A percentile compares a stretch with the other conserved stretches of the same genome.
Evolutionary conservation across 2,329 filamentous ascomycete genomes (phyloP).

Genomic region (Leptographium radiaticola): DNA sequence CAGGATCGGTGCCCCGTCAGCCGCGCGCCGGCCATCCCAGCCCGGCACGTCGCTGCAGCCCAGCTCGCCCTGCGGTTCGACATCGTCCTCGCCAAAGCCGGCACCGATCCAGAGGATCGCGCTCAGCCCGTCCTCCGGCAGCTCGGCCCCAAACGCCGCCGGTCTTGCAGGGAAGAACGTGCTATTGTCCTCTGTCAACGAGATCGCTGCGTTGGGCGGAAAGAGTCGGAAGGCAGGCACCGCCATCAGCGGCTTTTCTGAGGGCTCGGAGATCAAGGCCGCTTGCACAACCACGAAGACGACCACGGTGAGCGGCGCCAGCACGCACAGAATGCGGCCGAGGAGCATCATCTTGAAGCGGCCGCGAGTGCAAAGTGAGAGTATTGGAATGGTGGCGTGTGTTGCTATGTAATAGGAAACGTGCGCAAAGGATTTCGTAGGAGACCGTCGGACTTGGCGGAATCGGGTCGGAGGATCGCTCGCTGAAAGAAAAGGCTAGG

Average conservation of each 20-base stretch:
- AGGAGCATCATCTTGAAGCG: neutral
- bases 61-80: conserved; percentile 66
- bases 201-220: conserved; percentile 89
- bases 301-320: conserved; percentile 2
- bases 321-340: conserved; percentile 3
- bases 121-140: conserved; percentile 66
- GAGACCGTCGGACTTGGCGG: too few relatives aligned
- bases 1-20: conserved; percentile 21
- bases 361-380: too few relatives aligned
- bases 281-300: conserved; percentile 4
- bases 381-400: too few relatives aligned
- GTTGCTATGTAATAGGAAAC: too few relatives aligned
- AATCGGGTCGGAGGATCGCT: too few relatives aligned
- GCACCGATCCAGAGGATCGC: conserved; percentile 89
- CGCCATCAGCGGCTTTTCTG: neutral
- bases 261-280: neutral
- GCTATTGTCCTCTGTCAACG: conserved; percentile 92
- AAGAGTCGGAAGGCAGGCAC: conserved; percentile 58
- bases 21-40: conserved; percentile 52
- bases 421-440: too few relatives aligned
- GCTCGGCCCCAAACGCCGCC: conserved; percentile 76
- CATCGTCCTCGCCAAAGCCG: conserved; percentile 71
- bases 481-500: too few relatives aligned
- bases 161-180: conserved; percentile 91
- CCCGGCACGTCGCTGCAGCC: conserved; percentile 91